Base-by-base conservation (phyloP, 805 yeast genomes). In the Candida broadrunensis region DNA sequence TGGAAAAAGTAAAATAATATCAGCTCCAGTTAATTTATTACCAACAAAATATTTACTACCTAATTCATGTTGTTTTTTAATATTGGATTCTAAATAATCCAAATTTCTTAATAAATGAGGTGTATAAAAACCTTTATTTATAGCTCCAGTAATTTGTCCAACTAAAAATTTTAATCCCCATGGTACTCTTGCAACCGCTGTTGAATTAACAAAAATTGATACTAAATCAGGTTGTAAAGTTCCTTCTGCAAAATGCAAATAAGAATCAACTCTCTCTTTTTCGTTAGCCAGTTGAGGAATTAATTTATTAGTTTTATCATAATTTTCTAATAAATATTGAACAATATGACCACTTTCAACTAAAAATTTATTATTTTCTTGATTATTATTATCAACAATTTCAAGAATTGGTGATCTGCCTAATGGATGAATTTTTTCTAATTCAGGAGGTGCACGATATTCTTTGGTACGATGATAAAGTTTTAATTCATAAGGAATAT, bases 231-330 rank as follows among this genome's bases (percentile, higher is more conserved):
- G 80, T 53, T 77, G 81, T 16, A 84, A 56, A 15, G 85, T 72
- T 0, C 81, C 87, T 55, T 85, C 91, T 11, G 76, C 56, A 50
- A 75, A 79, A 51, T 78, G 79, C 33, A 80, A 55, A 45, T 63
- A 79, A 55, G 75, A 82, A 44, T 78, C 77, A 24, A 79, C 72
- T 38, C 62, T 46, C n/a, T 73, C 70, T 33, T 58, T 60, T 20
- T 73, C 75, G 8, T 63, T 66, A 8, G 60, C 72, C 21, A 45
- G 46, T 0, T 36, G 20, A 1, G 70, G 65, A 18, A 51, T 51
- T 9, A 69, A 43, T 1, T 58, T 37, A 18, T 53, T 33, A 23
- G 56, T 35, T 12, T 58, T 56, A 44, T 69, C 75, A 36, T 67
- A 69, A 42, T 65, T 44, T 32, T 52, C 49, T 23, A 67, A 36